phyloP scores from a whole-genome alignment of 83 land plant species.

The Picea abies region DNA sequence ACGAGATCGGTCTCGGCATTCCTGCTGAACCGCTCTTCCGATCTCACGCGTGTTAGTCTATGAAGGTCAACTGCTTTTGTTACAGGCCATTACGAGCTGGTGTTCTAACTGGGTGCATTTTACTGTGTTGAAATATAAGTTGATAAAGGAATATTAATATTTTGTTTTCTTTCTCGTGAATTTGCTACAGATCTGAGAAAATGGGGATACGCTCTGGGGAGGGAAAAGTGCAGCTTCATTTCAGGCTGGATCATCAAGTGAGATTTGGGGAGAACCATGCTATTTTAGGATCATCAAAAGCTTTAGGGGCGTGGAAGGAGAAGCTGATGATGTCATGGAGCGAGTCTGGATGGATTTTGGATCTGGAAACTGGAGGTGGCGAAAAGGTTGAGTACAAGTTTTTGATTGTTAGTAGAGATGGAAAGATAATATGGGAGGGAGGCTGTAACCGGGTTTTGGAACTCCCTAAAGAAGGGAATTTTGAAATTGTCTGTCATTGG shows the following conservation, averaged over 20 bases:
- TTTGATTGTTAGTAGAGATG: slow-evolving; percentile 51
- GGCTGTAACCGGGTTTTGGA: slow-evolving; percentile 77
- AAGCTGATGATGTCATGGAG: slow-evolving; percentile 79
- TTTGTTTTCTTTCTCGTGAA: no score
- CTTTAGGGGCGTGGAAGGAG: slow-evolving; percentile 86
- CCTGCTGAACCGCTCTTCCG: no score
- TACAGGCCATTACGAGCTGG: no score
- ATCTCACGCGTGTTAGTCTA: no score
- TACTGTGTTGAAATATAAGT: no score
- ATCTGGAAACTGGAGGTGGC: slow-evolving; percentile 59
- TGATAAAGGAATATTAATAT: no score
- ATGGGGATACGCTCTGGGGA: slow-evolving; percentile 22
- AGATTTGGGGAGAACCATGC: slow-evolving; percentile 84
- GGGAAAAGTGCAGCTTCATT: slow-evolving; percentile 44
- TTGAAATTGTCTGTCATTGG: slow-evolving; percentile 77
- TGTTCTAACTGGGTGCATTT: no score
- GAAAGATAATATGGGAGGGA: slow-evolving; percentile 69
- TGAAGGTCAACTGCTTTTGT: no score
- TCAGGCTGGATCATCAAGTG: slow-evolving; percentile 83
- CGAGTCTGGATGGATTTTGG: slow-evolving; percentile 82
- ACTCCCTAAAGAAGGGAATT: slow-evolving; percentile 53
- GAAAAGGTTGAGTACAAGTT: slow-evolving; percentile 78
- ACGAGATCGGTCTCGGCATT: no score
- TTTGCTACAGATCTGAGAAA: slow-evolving; percentile 22
- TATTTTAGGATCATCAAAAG: slow-evolving; percentile 76